These are phyloP conservation scores for Ogataea angusta DNA, from an alignment of 805 yeast species.

Conservation along the genomic window DNA sequence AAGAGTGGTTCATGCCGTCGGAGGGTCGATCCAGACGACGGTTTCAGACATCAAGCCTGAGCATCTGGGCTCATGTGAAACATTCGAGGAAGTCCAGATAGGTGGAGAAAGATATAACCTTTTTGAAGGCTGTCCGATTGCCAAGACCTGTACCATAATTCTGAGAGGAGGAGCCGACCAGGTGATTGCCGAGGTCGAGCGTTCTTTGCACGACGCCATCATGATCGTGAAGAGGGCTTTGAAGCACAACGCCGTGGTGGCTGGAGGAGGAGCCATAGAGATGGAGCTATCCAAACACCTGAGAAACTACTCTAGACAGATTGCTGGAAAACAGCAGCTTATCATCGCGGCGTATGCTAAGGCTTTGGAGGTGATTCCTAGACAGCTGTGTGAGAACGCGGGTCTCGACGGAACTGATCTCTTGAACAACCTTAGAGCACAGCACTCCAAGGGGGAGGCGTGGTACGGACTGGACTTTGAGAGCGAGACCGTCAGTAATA, in stretches of 20 bases:
- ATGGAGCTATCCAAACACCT: constrained; percentile 91
- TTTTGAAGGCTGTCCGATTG: constrained; percentile 87
- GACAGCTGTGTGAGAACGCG: constrained; percentile 98
- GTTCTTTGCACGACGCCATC: constrained; percentile 96
- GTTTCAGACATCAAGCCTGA: constrained; percentile 63
- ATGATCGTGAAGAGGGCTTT: constrained; percentile 97
- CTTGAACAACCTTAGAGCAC: constrained; percentile 84
- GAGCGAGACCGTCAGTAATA: constrained; percentile 77
- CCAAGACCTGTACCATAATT: constrained; percentile 89
- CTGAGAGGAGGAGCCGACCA: constrained; percentile 98
- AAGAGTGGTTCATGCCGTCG: constrained; percentile 89
- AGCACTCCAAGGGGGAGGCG: constrained; percentile 87
- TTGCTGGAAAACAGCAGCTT: constrained; percentile 95
- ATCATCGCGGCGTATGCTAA: constrained; percentile 90
- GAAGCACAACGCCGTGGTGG: constrained; percentile 81
- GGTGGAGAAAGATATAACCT: constrained; percentile 95
- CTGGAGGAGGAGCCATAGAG: constrained; percentile 99
- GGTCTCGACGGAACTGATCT: constrained; percentile 97
- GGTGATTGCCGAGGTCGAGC: constrained; percentile 96
- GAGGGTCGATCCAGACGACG: constrained; percentile 83
- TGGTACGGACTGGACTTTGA: constrained; percentile 95
- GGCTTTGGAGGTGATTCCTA: constrained; percentile 92
- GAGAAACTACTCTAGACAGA: constrained; percentile 80
- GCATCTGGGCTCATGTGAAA: constrained; percentile 80
- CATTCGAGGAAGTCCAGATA: constrained; percentile 90